Base-by-base conservation (phyloP, 2,329 filamentous ascomycete genomes). In the Tolypocladium guangdongense region DNA sequence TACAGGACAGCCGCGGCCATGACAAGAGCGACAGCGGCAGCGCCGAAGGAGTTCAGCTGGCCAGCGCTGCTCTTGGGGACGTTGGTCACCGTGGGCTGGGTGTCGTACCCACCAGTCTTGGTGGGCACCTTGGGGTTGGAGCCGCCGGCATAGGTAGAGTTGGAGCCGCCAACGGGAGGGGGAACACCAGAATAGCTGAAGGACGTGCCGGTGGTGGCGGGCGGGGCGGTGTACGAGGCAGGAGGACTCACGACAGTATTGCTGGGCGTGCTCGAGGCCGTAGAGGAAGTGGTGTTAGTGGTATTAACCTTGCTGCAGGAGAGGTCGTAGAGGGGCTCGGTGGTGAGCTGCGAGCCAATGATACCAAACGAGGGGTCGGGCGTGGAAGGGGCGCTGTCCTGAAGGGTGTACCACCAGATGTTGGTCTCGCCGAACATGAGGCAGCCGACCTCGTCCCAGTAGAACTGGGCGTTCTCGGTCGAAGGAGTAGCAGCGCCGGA, bases 361-460 rank as follows among this genome's bases (percentile, higher is more conserved):
- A 92, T 72, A 53, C 87, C 87, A 62, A 91, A 92, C 65, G 79
- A 83, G 43, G 86, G 85, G 70, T 74, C 80, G 36, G 84, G 82
- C 4, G 78, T 78, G 49, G 70, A 73, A 20, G 78, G 78, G 41
- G 73, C 73, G 45, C 81, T 74, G 60, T 92, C 87, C 65, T 87
- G 82, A 30, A 91, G 78, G 50, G 82, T 88, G 73, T 84, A 90
- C 84, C 87, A 92, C 81, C 83, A 92, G 55, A 83, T 78, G 65
- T 85, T 85, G 62, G 72, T 74, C 50, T 76, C 77, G 63, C 78
- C 81, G 57, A 90, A 83, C 56, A 85, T 69, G 53, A 79, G 74
- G 77, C 90, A 95, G 51, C 83, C 87, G 51, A 92, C 86, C 47
- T 86, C 74, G 61, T 88, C 77, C 87, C 88, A 95, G 78, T 82